A percentile compares a stretch with the other conserved stretches of the same genome.
Evolutionary conservation across 768 basidiomycete species (phyloP).

Genomic region (Tulasnella sp.): DNA sequence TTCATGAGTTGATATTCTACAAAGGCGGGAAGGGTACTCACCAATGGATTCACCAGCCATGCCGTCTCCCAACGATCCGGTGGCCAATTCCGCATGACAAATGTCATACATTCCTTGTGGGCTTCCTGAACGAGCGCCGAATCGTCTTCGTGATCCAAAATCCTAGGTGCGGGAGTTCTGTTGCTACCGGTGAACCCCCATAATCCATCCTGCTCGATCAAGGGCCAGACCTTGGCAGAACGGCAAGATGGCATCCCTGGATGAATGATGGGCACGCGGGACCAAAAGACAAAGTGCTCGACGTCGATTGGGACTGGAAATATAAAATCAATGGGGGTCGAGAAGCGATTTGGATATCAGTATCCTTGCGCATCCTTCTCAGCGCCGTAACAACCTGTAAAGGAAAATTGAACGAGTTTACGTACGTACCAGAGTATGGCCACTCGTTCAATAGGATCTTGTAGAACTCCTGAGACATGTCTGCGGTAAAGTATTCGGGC

Average conservation of each 20-base stretch:
- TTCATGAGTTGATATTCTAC: background rate
- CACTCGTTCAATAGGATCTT: slow-evolving; percentile 76
- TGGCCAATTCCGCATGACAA: slow-evolving; percentile 54
- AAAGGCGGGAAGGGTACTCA: slow-evolving; percentile 29
- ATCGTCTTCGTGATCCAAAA: slow-evolving; percentile 26
- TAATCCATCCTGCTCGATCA: slow-evolving; percentile 60
- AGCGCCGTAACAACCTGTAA: background rate
- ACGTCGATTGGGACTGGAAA: slow-evolving; percentile 51
- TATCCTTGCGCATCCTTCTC: too few species aligned
- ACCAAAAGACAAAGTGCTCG: slow-evolving; percentile 72
- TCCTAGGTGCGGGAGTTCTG: slow-evolving; percentile 29
- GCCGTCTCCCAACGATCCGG: slow-evolving; percentile 76
- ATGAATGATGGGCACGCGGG: slow-evolving; percentile 59
- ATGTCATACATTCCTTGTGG: slow-evolving; percentile 48
- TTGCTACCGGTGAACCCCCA: slow-evolving; percentile 71
- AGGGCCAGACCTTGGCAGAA: slow-evolving; percentile 29
- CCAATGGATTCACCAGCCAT: slow-evolving; percentile 85
- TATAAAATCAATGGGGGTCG: too few species aligned
- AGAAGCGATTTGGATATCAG: too few species aligned
- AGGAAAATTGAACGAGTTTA: background rate
- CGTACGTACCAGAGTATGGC: slow-evolving; percentile 64
- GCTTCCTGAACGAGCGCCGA: slow-evolving; percentile 28
- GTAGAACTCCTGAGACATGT: slow-evolving; percentile 46
- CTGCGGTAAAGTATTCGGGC: slow-evolving; percentile 53
- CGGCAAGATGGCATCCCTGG: slow-evolving; percentile 29